A percentile compares a stretch with the other conserved stretches of the same genome.
These are phyloP conservation scores for Penicillium oxalicum DNA, from an alignment of 2,329 filamentous ascomycete species.

Conservation along the genomic window DNA sequence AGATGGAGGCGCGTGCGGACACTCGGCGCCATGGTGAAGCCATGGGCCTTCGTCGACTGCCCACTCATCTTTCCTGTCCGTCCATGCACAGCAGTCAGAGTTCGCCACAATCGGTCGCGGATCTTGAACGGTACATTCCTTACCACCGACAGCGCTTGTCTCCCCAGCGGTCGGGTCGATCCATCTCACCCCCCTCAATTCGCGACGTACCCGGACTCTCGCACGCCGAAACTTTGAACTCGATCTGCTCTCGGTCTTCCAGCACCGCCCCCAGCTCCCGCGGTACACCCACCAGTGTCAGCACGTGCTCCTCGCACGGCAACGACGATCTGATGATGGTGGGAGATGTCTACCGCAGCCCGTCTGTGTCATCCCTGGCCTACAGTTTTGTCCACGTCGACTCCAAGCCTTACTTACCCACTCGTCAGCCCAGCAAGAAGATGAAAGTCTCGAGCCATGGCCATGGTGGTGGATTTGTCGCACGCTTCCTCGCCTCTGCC, in stretches of 20 bases:
- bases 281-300: slow-evolving; percentile 40
- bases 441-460: slow-evolving; percentile 29
- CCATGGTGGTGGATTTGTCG: slow-evolving; percentile 36
- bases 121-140: slow-evolving; percentile 33
- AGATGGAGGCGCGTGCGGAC: slow-evolving; percentile 27
- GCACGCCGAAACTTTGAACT: slow-evolving; percentile 37
- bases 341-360: slow-evolving; percentile 30
- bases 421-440: slow-evolving; percentile 38
- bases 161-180: slow-evolving; percentile 31
- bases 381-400: slow-evolving; percentile 34
- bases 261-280: slow-evolving; percentile 40
- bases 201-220: slow-evolving; percentile 41
- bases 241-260: slow-evolving; percentile 40
- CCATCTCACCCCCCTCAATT: slow-evolving; percentile 41
- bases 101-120: slow-evolving; percentile 27
- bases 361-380: slow-evolving; percentile 25
- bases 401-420: slow-evolving; percentile 25
- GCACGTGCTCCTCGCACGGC: slow-evolving; percentile 33
- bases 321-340: slow-evolving; percentile 33
- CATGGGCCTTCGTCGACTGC: slow-evolving; percentile 22
- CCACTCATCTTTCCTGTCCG: slow-evolving; percentile 25
- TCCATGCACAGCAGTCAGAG: slow-evolving; percentile 29
- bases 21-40: slow-evolving; percentile 15
- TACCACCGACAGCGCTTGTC: slow-evolving; percentile 34
- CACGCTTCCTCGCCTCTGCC: slow-evolving; percentile 40